Base-by-base conservation (phyloP, 2,329 filamentous ascomycete genomes). In the Fusarium papillatum region DNA sequence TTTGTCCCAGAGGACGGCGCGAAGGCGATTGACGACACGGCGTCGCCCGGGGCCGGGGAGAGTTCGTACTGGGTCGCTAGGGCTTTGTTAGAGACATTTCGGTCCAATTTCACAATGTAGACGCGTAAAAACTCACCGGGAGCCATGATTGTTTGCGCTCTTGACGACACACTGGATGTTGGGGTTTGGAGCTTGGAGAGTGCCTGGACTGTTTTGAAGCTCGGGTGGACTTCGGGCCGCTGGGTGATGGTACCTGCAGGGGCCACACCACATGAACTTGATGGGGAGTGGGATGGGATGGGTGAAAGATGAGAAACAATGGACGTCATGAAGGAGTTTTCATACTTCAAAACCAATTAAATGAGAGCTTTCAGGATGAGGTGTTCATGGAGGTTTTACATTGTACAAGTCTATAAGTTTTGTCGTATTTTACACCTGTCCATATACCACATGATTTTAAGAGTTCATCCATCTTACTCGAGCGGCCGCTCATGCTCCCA, bases 21-120 rank as follows among this genome's bases (percentile, higher is more conserved):
- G 88, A 98, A 99, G 81, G 92, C 92, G 80, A 98, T 88, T 29
- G 95, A 90, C 60, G 96, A 98, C 80, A 98, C 94, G 79, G 94
- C 95, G 85, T 99, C 97, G 78, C 90, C 90, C 14, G 97, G 97
- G 59, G 95, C 93, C 79, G 95, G 91, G 72, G 92, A 89, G 81
- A 98, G 90, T 85, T 97, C 94, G 86, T 95, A 96, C 88, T 98
- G 95, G 76, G 92, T 88, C 84, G 90, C 90, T 92, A 73, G 48
- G 36, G 17, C 19, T 24, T 22, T 34, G 71, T 83, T 69, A 82
- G 76, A 19, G 65, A 69, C 16, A 3, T 43, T 31, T 64, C 62
- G 10, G 24, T 36, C 31, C 5, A 6, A 8, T 14, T 60, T 19
- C 14, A 17, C 11, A 11, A 13, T 38, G 50, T 26, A 17, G 14